phyloP scores from a whole-genome alignment of 305 asterid species.

The Fraxinus velutina region DNA sequence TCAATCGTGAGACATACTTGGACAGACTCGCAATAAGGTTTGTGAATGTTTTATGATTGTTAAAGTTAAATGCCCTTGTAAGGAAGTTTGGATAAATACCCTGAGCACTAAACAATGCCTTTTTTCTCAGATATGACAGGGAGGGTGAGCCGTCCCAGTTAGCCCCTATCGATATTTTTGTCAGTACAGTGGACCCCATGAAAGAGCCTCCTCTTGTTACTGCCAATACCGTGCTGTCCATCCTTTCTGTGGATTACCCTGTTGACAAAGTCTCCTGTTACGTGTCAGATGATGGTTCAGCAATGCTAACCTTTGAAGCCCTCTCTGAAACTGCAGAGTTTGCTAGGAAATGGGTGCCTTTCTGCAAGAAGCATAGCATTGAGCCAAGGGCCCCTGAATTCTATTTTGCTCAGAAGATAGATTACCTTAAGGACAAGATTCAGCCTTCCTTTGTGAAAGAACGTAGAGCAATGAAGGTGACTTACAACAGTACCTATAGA shows the following conservation, averaged over 20 bases:
- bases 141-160: conserved; percentile 51
- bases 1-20: conserved; percentile 47
- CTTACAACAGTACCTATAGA: neutral
- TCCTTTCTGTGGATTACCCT: conserved; percentile 50
- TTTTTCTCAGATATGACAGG: conserved; percentile 34
- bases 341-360: conserved; percentile 55
- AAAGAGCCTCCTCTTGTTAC: conserved; percentile 51
- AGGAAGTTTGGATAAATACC: neutral
- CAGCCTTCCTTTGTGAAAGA: conserved; percentile 51
- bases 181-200: conserved; percentile 56
- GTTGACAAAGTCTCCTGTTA: conserved; percentile 48
- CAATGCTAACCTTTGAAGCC: conserved; percentile 50
- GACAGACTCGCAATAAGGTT: conserved; percentile 52
- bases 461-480: conserved; percentile 49
- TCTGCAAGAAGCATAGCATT: conserved; percentile 47
- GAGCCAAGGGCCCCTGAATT: conserved; percentile 55
- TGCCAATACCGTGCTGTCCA: conserved; percentile 50
- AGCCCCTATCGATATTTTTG: conserved; percentile 44
- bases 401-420: conserved; percentile 47
- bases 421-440: conserved; percentile 53
- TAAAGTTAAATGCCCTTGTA: neutral
- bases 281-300: conserved; percentile 50
- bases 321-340: conserved; percentile 51
- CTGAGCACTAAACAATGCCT: neutral
- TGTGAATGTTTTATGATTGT: conserved; percentile 2